Evolutionary conservation across 805 yeast species (phyloP).

Genomic region (Yarrowia keelungensis): DNA sequence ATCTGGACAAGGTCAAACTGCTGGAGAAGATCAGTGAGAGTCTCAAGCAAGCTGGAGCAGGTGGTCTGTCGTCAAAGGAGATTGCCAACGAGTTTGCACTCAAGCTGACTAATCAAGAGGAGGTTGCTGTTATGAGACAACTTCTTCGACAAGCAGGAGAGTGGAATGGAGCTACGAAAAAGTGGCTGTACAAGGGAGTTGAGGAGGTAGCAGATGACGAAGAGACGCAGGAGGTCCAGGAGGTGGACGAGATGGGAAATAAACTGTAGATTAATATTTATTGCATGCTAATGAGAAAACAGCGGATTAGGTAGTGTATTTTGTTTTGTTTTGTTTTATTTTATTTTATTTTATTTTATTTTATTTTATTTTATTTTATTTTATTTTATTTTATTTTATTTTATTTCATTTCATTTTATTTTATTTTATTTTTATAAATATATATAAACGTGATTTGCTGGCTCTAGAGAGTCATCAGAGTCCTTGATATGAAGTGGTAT

Average conservation of each 20-base stretch:
- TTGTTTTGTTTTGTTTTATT: too few species aligned
- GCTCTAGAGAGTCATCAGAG: too few species aligned
- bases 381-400: too few species aligned
- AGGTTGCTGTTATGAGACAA: conserved; percentile 36
- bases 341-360: too few species aligned
- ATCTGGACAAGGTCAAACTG: conserved; percentile 30
- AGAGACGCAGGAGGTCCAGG: not conserved
- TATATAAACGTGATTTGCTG: too few species aligned
- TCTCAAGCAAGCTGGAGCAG: conserved; percentile 14
- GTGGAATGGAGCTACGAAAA: conserved; percentile 24
- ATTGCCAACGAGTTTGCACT: conserved; percentile 35
- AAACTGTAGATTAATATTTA: conserved; percentile 16
- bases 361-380: too few species aligned
- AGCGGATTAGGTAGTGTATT: too few species aligned
- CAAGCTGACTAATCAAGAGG: conserved; percentile 29
- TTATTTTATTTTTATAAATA: too few species aligned
- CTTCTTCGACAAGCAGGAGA: conserved; percentile 27
- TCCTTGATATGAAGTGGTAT: too few species aligned
- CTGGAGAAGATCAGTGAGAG: conserved; percentile 18
- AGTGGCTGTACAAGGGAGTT: conserved; percentile 17
- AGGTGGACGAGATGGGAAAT: conserved; percentile 12
- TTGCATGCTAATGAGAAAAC: not conserved
- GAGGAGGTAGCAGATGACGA: conserved; percentile 2
- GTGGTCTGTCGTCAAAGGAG: conserved; percentile 13
- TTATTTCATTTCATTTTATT: too few species aligned